Conservation (phyloP, 1,284 basidiomycete species). For the Tilletia setariae region DNA sequence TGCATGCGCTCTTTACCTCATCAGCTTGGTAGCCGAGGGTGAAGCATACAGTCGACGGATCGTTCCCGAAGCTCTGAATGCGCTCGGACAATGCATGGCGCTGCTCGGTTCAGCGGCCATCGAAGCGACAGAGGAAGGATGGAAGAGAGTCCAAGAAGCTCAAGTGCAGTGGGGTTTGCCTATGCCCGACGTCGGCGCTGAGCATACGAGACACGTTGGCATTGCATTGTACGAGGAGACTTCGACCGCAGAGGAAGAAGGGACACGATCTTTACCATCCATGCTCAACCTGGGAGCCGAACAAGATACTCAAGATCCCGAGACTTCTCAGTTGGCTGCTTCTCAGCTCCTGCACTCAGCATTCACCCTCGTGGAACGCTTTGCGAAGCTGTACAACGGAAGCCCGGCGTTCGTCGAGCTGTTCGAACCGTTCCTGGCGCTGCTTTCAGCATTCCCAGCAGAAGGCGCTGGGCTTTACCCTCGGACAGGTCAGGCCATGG, state of each 20-base stretch:
- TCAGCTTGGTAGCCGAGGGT: slow-evolving; percentile 70
- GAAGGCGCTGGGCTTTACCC: neutral
- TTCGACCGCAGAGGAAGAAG: slow-evolving; percentile 15
- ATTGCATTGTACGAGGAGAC: slow-evolving; percentile 16
- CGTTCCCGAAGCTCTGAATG: slow-evolving; percentile 80
- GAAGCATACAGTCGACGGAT: slow-evolving; percentile 80
- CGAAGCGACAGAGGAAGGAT: slow-evolving; percentile 9
- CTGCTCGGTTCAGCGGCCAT: neutral
- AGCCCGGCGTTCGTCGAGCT: slow-evolving; percentile 46
- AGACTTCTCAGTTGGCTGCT: slow-evolving; percentile 3
- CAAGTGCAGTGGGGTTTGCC: slow-evolving; percentile 41
- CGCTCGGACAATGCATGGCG: neutral
- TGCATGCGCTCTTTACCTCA: slow-evolving; percentile 81
- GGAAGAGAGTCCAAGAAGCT: slow-evolving; percentile 14
- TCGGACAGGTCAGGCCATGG: neutral
- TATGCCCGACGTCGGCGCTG: slow-evolving; percentile 40
- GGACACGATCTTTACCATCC: neutral
- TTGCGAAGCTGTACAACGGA: slow-evolving; percentile 43
- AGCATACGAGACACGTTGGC: slow-evolving; percentile 25
- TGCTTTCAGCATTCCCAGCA: slow-evolving; percentile 14
- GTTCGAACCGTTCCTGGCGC: slow-evolving; percentile 36
- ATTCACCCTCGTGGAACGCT: slow-evolving; percentile 29
- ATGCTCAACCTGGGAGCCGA: neutral
- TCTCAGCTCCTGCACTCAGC: slow-evolving; percentile 30
- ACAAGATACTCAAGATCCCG: slow-evolving; percentile 14